A percentile compares a stretch with the other conserved stretches of the same genome.
phyloP scores from a whole-genome alignment of 228 moss, liverwort and hornwort genomes.

The Sphagnum fallax region DNA sequence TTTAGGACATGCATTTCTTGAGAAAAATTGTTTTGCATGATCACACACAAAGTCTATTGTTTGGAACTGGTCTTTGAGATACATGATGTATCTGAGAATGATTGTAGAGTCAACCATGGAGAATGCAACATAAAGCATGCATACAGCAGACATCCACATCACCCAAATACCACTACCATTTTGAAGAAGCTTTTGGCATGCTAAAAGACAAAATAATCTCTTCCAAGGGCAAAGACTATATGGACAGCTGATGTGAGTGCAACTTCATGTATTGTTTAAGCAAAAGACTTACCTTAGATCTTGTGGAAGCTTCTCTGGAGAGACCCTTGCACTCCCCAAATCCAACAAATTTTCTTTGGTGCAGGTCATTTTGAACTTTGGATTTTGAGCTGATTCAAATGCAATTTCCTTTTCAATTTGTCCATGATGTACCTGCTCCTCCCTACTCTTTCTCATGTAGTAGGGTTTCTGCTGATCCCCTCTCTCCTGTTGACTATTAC shows the following conservation, averaged over 20 bases:
- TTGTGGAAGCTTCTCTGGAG: slow-evolving; percentile 61
- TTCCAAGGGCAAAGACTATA: not conserved
- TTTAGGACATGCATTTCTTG: slow-evolving; percentile 1
- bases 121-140: slow-evolving; percentile 1
- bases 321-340: slow-evolving; percentile 51
- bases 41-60: slow-evolving; percentile 5
- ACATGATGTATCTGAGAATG: not conserved
- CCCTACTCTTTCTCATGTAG: slow-evolving; percentile 4
- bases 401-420: slow-evolving; percentile 17
- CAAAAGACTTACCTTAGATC: slow-evolving; percentile 48
- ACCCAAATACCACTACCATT: not conserved
- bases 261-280: not conserved
- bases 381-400: slow-evolving; percentile 43
- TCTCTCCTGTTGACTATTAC: slow-evolving; percentile 34
- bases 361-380: slow-evolving; percentile 46
- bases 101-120: not conserved
- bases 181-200: not conserved
- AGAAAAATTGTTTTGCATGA: not conserved
- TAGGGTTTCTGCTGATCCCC: not conserved
- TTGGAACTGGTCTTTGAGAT: not conserved
- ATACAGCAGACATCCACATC: not conserved
- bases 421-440: slow-evolving; percentile 14
- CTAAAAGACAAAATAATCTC: not conserved
- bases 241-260: not conserved
- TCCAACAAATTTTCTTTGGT: slow-evolving; percentile 51